Base-by-base conservation (phyloP, 306 rosid genomes). In the Glycine tomentella region DNA sequence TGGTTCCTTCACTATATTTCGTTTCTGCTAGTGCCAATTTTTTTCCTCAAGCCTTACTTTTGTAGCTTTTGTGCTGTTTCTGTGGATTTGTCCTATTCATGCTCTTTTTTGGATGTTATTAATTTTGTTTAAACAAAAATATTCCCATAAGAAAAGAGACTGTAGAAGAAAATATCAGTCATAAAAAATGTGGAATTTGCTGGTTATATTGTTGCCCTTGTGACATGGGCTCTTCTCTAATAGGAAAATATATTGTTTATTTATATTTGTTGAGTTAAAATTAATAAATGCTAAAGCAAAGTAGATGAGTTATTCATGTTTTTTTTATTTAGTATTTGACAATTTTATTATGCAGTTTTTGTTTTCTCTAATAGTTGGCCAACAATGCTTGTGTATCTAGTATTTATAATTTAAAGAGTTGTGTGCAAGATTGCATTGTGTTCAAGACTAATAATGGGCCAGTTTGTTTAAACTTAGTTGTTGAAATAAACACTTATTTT, bases 331-430 rank as follows among this genome's bases (percentile, higher is more conserved):
- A 25, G 31, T 25, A 25, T 25, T 25, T 25, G 31, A 2, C 31
- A 25, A 25, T 51, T 50, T 56, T 33, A 59, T 8, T 52, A 40
- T 72, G 59, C 51, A 53, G 64, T 9, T 81, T 74, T 64, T 62
- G 56, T 38, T 59, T 16, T 40, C 48, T 69, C 20, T 58, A 48
- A 5, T 59, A 36, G 77, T 8, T 62, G 34, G 20, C 31, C 33
- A 20, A 38, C 4, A 11, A 46, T 42, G 5, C 9, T 10, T 20
- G 6, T 51, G 20, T 38, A 45, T 56, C 8, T 61, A 20, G 9
- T 49, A 63, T 63, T 59, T 46, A 57, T 12, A 31, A 25, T 36
- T 69, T 31, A 0, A 3, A 20, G 20, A 20, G 20, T 13, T 44
- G 38, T 72, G 12, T 5, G 20, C n/a, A 14, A 66, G n/a, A n/a